phyloP scores from a whole-genome alignment of 352 stramenopile species.

The Peronospora farinosa region DNA sequence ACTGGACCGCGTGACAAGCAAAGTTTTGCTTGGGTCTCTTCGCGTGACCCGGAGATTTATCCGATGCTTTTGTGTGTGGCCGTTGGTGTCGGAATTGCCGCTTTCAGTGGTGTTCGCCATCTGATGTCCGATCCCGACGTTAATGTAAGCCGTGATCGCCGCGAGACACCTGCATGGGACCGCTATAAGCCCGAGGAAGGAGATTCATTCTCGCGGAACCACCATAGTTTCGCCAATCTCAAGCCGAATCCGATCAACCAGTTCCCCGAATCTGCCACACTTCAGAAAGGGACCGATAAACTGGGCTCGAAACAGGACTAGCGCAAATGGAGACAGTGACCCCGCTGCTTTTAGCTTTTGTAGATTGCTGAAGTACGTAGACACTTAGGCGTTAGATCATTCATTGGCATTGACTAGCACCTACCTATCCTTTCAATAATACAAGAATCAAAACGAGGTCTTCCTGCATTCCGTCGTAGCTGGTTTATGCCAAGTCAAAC shows the following conservation, averaged over 20 bases:
- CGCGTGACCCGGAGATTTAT: constrained; percentile 29
- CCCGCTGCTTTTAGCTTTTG: too few species aligned
- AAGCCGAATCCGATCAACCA: constrained; percentile 31
- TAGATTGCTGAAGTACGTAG: too few species aligned
- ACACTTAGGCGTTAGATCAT: too few species aligned
- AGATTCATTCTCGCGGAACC: constrained; percentile 19
- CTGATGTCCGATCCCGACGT: constrained; percentile 28
- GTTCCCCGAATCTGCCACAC: constrained; percentile 12
- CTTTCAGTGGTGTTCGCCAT: constrained; percentile 20
- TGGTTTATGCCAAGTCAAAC: too few species aligned
- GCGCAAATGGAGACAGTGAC: too few species aligned
- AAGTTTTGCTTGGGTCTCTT: constrained; percentile 23
- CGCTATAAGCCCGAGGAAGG: constrained; percentile 30
- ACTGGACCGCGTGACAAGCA: constrained; percentile 13
- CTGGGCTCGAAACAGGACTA: constrained; percentile 1
- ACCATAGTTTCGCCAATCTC: constrained; percentile 26
- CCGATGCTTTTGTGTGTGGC: constrained; percentile 29
- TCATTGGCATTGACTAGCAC: too few species aligned
- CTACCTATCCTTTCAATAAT: too few species aligned
- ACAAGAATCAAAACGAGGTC: too few species aligned
- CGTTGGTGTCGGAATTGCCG: constrained; percentile 12
- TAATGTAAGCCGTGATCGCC: constrained; percentile 24
- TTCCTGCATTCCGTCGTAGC: too few species aligned
- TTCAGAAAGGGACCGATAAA: constrained; percentile 15
- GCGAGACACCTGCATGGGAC: constrained; percentile 28